Evolutionary conservation across 495 filamentous ascomycete species (phyloP).

Genomic region (Neurospora sp.): DNA sequence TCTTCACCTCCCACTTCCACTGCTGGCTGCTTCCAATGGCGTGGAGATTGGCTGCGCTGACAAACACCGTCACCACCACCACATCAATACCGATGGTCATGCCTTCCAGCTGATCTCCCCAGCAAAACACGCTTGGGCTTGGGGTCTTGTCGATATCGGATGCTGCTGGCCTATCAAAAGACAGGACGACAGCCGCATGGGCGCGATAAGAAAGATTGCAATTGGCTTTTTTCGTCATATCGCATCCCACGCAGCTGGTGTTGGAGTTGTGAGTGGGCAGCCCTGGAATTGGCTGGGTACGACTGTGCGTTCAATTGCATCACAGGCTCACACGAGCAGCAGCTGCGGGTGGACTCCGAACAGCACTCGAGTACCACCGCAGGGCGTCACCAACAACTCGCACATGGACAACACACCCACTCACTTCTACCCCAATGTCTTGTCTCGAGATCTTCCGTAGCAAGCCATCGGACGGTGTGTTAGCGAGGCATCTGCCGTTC

Average conservation of each 20-base stretch:
- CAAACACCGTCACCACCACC: conserved; percentile 2
- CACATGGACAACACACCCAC: neutral
- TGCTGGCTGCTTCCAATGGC: neutral
- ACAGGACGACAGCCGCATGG: conserved; percentile 13
- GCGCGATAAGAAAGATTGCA: conserved; percentile 20
- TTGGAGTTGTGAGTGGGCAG: conserved; percentile 11
- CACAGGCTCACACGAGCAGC: conserved; percentile 7
- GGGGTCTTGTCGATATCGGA: neutral
- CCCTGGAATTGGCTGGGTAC: conserved; percentile 18
- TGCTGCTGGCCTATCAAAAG: conserved; percentile 3
- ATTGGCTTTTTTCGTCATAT: conserved; percentile 26
- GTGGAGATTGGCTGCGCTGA: neutral
- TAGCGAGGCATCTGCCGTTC: neutral
- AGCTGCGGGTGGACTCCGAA: neutral
- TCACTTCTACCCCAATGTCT: neutral
- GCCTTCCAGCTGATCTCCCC: conserved; percentile 11
- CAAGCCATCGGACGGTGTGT: neutral
- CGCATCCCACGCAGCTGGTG: conserved; percentile 22
- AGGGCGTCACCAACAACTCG: neutral
- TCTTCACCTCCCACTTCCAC: neutral
- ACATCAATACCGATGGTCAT: neutral
- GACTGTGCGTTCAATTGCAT: conserved; percentile 15
- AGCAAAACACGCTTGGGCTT: conserved; percentile 4
- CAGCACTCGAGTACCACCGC: neutral
- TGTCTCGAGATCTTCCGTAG: neutral